Evolutionary conservation across 352 stramenopile species (phyloP).

Genomic region (Blastocystis sp.): DNA sequence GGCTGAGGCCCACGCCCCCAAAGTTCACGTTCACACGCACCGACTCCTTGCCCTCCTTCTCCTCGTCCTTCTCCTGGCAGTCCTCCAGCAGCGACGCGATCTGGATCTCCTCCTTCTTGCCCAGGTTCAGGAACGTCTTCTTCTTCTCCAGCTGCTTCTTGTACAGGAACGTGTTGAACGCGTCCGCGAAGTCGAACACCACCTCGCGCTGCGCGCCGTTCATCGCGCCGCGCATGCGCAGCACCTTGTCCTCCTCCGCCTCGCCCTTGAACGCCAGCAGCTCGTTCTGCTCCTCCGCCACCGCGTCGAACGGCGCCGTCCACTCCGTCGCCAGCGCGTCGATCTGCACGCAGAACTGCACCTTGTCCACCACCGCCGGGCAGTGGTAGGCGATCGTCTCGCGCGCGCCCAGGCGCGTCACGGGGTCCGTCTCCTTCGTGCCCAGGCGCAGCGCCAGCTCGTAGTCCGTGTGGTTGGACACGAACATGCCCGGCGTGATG

Average conservation of each 20-base stretch:
- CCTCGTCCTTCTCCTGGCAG: constrained; percentile 19
- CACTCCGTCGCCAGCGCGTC: constrained; percentile 29
- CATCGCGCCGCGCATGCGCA: constrained; percentile 59
- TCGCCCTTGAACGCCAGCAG: constrained; percentile 16
- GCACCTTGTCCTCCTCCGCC: constrained; percentile 19
- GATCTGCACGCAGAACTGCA: constrained; percentile 49
- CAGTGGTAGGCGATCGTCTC: constrained; percentile 48
- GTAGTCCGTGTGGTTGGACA: constrained; percentile 13
- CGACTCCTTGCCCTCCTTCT: constrained; percentile 8
- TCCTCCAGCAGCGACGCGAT: constrained; percentile 51
- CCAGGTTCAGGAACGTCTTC: constrained; percentile 38
- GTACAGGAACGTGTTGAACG: constrained; percentile 63
- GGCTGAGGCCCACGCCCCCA: constrained; percentile 48
- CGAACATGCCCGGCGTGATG: constrained; percentile 55
- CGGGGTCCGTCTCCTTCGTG: constrained; percentile 14
- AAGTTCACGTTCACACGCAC: constrained; percentile 42
- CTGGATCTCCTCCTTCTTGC: constrained; percentile 54
- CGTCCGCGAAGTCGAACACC: constrained; percentile 62
- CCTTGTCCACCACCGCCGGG: constrained; percentile 31
- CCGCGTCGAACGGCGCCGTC: constrained; percentile 40
- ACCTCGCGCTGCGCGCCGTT: constrained; percentile 48
- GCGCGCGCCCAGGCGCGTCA: constrained; percentile 31
- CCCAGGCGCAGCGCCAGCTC: constrained; percentile 46
- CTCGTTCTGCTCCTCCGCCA: constrained; percentile 42
- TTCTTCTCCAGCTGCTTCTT: constrained; percentile 43